Base-by-base conservation (phyloP, 768 basidiomycete species). In the Megacollybia marginata region DNA sequence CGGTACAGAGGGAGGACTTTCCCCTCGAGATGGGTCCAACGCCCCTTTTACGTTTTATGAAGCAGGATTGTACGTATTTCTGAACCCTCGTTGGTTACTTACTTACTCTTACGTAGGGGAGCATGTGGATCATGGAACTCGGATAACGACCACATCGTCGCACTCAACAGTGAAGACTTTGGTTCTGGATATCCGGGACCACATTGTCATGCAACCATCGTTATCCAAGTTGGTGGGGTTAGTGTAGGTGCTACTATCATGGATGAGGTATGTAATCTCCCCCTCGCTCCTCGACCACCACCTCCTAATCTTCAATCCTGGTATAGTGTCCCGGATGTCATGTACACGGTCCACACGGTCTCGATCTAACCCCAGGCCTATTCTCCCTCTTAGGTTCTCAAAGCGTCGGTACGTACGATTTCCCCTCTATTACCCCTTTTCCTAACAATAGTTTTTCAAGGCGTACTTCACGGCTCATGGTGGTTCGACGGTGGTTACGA, bases 321-420 rank as follows among this genome's bases (percentile, higher is more conserved):
- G 6, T 28, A 28, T 6, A 85, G 78, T 88, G 87, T 60, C 78
- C 80, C 42, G 76, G 74, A 16, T 91, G 88, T 60, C 23, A 28
- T 6, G 23, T 28, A 28, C 23, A 28, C 6, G 23, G 23, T 28
- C 4, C 23, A 78, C 79, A 20, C 20, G 87, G 78, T 36, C 75
- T 90, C 28, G 89, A 92, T 66, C 69, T 90, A 49, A 81, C 82
- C 28, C 58, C 65, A 12, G 80, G 82, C 48, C 72, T 91, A 43
- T 91, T 92, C 66, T 51, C 65, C 28, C 76, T 68, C 71, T 87
- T 91, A 57, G 78, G 75, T 43, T 58, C 23, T 28, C 23, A 28
- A 28, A 28, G 23, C 23, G 23, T 6, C 23, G 23, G 23, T 28
- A 28, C 6, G 23, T 28, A n/a, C n/a, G n/a, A n/a, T 28, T 28